These are phyloP conservation scores for Pichia sp. DNA, from an alignment of 1,139 yeast species.

Conservation along the genomic window DNA sequence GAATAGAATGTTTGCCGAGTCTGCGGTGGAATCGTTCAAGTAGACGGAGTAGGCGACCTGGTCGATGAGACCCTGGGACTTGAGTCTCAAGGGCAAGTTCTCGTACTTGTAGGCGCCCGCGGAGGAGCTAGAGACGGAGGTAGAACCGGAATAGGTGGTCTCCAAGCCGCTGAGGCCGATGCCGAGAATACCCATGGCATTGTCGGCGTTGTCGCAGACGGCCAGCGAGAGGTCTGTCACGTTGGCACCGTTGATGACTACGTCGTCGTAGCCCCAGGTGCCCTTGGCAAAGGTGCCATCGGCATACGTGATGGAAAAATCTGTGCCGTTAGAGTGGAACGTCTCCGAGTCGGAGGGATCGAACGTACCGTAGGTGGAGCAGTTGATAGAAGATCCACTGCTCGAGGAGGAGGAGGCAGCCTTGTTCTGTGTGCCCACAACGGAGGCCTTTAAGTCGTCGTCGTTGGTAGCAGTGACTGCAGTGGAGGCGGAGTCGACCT, in stretches of 20 bases:
- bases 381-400: constrained; percentile 26
- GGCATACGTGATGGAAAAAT: constrained; percentile 54
- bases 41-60: constrained; percentile 53
- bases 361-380: constrained; percentile 50
- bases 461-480: no score
- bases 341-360: constrained; percentile 43
- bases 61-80: constrained; percentile 46
- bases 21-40: constrained; percentile 38
- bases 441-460: background rate
- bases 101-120: constrained; percentile 37
- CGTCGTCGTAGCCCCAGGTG: constrained; percentile 57
- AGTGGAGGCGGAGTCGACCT: background rate
- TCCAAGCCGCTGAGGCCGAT: constrained; percentile 55
- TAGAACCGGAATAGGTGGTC: constrained; percentile 32
- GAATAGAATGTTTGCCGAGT: constrained; percentile 47
- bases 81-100: constrained; percentile 57
- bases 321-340: constrained; percentile 44
- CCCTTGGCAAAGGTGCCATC: constrained; percentile 61
- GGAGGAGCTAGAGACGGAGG: constrained; percentile 20
- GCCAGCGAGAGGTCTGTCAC: constrained; percentile 52
- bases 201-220: constrained; percentile 49
- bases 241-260: constrained; percentile 41
- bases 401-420: constrained; percentile 5
- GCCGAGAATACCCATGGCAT: constrained; percentile 57
- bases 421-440: background rate